Conservation (phyloP, 1,284 basidiomycete genomes). For the Microbotryomycetes sp. region DNA sequence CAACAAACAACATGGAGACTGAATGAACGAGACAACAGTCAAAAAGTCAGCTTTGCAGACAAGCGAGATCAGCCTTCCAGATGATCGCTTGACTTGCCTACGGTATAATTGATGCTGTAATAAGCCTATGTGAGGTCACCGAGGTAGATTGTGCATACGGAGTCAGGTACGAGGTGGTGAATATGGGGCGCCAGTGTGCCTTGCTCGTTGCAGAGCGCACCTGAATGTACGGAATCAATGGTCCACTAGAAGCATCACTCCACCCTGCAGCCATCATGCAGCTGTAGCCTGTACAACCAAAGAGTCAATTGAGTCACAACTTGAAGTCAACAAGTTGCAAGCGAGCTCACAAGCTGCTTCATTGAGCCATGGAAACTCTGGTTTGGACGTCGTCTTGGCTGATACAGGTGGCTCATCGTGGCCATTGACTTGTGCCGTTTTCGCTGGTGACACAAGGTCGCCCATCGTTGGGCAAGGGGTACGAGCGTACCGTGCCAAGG, state of each 20-base stretch:
- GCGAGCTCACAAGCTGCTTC: constrained; percentile 15
- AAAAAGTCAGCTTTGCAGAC: background rate
- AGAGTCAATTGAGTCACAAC: background rate
- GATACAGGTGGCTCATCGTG: no score
- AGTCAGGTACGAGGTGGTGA: background rate
- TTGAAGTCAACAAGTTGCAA: background rate
- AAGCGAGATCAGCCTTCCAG: no score
- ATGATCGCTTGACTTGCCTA: constrained; percentile 1
- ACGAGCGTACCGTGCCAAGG: no score
- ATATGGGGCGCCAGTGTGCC: background rate
- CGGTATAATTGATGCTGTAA: constrained; percentile 18
- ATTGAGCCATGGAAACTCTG: constrained; percentile 3
- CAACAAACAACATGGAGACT: constrained; percentile 24
- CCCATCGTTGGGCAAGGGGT: no score
- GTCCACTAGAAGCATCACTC: constrained; percentile 15
- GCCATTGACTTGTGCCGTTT: no score
- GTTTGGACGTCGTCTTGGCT: no score
- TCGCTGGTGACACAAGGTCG: no score
- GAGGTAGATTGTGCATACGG: background rate
- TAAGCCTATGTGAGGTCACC: background rate
- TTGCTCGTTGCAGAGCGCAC: no score
- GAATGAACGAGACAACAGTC: background rate
- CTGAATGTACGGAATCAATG: constrained; percentile 29
- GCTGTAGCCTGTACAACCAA: background rate
- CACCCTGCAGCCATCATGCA: constrained; percentile 18